phyloP scores from a whole-genome alignment of 345 rosid species.

The Eucalyptus regnans region DNA sequence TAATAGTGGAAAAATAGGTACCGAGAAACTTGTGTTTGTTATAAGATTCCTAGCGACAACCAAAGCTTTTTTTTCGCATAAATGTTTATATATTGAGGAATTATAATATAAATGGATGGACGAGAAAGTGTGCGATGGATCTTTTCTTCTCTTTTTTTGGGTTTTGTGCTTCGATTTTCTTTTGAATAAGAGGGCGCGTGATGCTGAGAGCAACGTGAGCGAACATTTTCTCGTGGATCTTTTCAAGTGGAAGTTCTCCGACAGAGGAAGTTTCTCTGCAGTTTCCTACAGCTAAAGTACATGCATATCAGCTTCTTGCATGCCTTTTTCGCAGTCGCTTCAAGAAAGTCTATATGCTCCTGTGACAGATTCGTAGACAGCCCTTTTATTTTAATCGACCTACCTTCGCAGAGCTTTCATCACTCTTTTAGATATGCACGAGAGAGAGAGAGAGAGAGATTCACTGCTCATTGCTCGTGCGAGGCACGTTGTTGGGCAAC shows the following conservation, averaged over 20 bases:
- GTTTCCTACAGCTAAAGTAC: constrained; percentile 3
- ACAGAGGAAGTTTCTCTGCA: constrained; percentile 1
- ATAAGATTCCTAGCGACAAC: background rate
- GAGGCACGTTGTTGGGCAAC: background rate
- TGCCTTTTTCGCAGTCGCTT: background rate
- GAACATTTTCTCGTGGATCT: background rate
- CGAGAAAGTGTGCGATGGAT: background rate
- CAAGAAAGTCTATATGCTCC: background rate
- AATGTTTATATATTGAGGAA: background rate
- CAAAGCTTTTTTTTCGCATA: background rate
- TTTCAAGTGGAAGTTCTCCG: background rate
- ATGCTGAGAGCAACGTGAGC: background rate
- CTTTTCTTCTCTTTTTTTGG: background rate
- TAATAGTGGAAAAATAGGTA: background rate
- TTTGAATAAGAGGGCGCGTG: background rate
- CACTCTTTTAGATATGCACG: background rate
- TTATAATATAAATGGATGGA: background rate
- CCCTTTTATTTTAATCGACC: background rate
- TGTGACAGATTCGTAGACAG: background rate
- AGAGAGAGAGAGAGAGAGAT: background rate
- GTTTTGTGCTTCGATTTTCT: background rate
- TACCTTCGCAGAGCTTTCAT: background rate
- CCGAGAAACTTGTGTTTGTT: background rate
- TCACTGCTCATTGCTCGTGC: background rate
- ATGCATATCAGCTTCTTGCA: background rate